Base-by-base conservation (phyloP, 1,139 yeast species). In the Blastobotrys niveus region DNA sequence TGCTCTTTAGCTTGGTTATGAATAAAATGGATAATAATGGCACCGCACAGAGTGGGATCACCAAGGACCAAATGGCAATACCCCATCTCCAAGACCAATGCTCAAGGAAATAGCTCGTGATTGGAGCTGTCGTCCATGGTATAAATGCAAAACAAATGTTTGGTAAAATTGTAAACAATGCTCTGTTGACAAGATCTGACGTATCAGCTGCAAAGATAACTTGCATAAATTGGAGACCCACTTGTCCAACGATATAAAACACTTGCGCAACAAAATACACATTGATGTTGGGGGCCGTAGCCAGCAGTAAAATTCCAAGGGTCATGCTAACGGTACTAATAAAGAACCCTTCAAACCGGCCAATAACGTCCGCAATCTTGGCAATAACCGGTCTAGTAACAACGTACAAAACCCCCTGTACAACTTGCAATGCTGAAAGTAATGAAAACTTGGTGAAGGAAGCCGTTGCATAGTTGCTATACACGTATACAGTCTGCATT, bases 21-120 rank as follows among this genome's bases (percentile, higher is more conserved):
- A 33, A 45, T 24, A 45, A 26, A n/a, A 39, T 25, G 20, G 25
- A 15, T 21, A 53, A 42, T 14, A 82, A 63, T 22, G 89, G 89
- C 15, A 82, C 45, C 52, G 81, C 70, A 10, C 76, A 59, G 32
- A 79, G 65, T 18, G 88, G 88, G 65, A 79, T 73, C 50, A 82
- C 78, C 55, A 80, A 76, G 1, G 87, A 86, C 83, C 84, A 82
- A 73, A 82, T 80, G 32, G 81, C 88, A 53, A 81, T 77, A 52
- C 80, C 79, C 76, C 80, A 82, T 35, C 75, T 70, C 89, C 89
- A 81, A 31, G 49, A 48, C 24, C 48, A 51, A 31, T 47, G 40
- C 10, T 48, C 36, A 21, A 53, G 39, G 41, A 53, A 48, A 5
- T 47, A 48, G 0, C 43, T 42, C 18, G 54, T 51, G 29, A 51